These are phyloP conservation scores for Symbiodinium pilosum DNA, from an alignment of 73 alveolate genomes.

Conservation along the genomic window DNA sequence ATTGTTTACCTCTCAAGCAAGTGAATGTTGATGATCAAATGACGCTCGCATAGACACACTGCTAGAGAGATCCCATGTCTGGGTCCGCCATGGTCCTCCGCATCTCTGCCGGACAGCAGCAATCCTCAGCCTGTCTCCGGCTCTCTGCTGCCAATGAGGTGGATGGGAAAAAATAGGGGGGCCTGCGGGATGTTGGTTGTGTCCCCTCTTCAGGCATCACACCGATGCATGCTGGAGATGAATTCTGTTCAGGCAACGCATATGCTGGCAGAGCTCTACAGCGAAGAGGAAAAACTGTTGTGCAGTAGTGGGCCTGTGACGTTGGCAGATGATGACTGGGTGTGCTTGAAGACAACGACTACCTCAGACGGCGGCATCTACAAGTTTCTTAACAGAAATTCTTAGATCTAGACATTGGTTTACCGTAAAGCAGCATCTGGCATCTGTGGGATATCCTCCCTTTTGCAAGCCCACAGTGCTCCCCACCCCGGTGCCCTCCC, in stretches of 20 bases:
- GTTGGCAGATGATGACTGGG: constrained; percentile 64
- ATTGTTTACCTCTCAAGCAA: no score
- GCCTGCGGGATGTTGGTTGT: no score
- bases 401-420: no score
- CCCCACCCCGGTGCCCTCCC: no score
- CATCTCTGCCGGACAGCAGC: no score
- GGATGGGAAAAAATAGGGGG: background rate
- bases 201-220: constrained; percentile 87
- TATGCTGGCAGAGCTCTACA: constrained; percentile 34
- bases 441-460: no score
- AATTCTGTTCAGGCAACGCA: background rate
- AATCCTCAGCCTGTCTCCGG: background rate
- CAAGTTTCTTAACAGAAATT: constrained; percentile 28
- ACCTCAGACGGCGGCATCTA: constrained; percentile 22
- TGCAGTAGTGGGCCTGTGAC: constrained; percentile 66
- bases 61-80: no score
- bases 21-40: no score
- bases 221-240: constrained; percentile 90
- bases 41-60: no score
- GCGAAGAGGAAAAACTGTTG: constrained; percentile 1
- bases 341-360: constrained; percentile 45
- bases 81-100: background rate
- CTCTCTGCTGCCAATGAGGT: background rate
- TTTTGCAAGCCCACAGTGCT: no score
- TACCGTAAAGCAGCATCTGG: no score